phyloP scores from a whole-genome alignment of 164 flowering plant species.

The Akebia trifoliata region DNA sequence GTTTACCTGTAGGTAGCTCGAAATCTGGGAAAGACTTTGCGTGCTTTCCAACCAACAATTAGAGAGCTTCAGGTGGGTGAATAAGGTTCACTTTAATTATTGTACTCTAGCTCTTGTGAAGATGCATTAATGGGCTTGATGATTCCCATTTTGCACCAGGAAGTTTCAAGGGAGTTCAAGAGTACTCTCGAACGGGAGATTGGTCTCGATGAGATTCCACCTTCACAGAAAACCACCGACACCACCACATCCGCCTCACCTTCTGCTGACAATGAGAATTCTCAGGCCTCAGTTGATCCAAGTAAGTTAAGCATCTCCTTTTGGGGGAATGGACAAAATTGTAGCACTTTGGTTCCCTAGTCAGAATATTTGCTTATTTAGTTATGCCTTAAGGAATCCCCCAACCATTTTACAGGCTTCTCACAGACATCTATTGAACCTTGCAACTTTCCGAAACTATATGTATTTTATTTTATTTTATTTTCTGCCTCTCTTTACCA shows the following conservation, averaged over 20 bases:
- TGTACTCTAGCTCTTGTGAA: not conserved
- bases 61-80: constrained; percentile 81
- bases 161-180: constrained; percentile 94
- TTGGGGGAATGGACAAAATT: no score
- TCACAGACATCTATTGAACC: no score
- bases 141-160: constrained; percentile 36
- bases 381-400: no score
- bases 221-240: constrained; percentile 28
- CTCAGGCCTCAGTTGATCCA: constrained; percentile 30
- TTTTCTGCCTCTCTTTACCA: not conserved
- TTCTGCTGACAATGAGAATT: constrained; percentile 19
- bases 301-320: constrained; percentile 50
- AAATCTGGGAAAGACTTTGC: constrained; percentile 85
- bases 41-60: constrained; percentile 93
- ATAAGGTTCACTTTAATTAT: constrained; percentile 3
- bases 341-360: no score
- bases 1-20: constrained; percentile 72
- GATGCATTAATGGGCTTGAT: constrained; percentile 1
- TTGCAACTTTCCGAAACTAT: no score
- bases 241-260: constrained; percentile 20
- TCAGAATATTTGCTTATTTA: no score
- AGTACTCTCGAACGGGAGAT: constrained; percentile 89
- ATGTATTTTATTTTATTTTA: no score
- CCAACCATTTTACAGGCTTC: no score
- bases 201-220: constrained; percentile 78